Conservation (phyloP, 2,329 filamentous ascomycete species). For the Microsporum ferrugineum region DNA sequence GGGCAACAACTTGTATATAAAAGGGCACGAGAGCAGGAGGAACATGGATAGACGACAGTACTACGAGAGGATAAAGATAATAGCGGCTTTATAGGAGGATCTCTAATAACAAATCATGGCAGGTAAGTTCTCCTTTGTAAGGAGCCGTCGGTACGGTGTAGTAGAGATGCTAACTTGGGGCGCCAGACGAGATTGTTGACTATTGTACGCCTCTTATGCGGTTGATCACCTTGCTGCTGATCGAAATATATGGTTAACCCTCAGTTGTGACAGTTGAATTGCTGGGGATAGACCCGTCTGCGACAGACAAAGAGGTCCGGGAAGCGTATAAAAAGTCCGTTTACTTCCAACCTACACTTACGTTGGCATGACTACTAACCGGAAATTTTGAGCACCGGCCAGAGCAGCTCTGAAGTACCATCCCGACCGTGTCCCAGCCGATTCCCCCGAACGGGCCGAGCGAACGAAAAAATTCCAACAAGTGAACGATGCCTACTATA, state of each 20-base stretch:
- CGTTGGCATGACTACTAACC: no score
- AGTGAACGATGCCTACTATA: slow-evolving; percentile 89
- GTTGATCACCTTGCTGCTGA: neutral
- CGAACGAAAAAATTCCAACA: slow-evolving; percentile 84
- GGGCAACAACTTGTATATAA: neutral
- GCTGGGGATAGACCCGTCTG: slow-evolving; percentile 61
- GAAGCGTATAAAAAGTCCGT: slow-evolving; percentile 84
- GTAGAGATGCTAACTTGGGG: neutral
- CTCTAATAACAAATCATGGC: neutral
- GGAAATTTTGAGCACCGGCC: neutral
- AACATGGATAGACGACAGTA: neutral
- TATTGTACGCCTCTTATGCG: slow-evolving; percentile 41
- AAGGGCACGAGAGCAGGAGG: neutral
- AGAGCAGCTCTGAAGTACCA: slow-evolving; percentile 85
- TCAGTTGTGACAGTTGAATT: slow-evolving; percentile 49
- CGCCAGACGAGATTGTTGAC: slow-evolving; percentile 37
- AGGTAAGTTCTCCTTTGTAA: neutral
- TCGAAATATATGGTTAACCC: slow-evolving; percentile 1
- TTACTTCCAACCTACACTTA: no score
- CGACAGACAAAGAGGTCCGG: slow-evolving; percentile 72
- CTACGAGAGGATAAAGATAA: neutral
- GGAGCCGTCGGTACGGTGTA: neutral
- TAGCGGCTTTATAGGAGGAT: no score
- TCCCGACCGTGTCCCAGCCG: slow-evolving; percentile 73
- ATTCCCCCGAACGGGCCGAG: slow-evolving; percentile 68